Conservation (phyloP, 2,329 filamentous ascomycete genomes). For the Sphaerulina musiva region DNA sequence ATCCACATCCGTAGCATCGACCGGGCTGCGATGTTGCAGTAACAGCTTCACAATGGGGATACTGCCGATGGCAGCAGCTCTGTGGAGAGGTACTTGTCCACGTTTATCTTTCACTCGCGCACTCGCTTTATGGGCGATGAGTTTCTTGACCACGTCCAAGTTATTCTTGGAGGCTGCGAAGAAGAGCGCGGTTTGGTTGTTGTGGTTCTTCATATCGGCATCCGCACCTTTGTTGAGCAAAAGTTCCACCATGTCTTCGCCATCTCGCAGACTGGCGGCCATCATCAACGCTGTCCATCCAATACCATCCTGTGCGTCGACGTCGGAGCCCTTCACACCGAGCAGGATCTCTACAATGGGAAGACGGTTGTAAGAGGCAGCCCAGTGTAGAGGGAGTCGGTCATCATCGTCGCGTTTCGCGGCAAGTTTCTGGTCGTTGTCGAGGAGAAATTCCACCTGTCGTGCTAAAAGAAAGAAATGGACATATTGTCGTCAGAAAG, state of each 20-base stretch:
- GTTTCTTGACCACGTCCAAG: conserved; percentile 68
- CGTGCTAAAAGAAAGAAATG: conserved; percentile 45
- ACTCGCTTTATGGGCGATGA: conserved; percentile 71
- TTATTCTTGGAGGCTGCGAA: conserved; percentile 88
- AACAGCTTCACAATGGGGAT: conserved; percentile 79
- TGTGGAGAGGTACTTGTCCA: conserved; percentile 84
- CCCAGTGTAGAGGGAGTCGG: conserved; percentile 90
- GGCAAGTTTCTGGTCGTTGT: conserved; percentile 71
- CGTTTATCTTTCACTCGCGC: conserved; percentile 75
- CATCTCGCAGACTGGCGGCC: conserved; percentile 65
- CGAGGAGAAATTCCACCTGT: conserved; percentile 67
- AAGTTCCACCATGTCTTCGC: conserved; percentile 60
- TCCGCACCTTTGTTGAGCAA: conserved; percentile 65
- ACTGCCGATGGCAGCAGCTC: conserved; percentile 83
- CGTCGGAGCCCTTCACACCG: conserved; percentile 67
- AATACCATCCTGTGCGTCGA: conserved; percentile 72
- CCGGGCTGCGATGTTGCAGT: conserved; percentile 67
- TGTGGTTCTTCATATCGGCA: conserved; percentile 66
- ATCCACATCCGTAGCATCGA: conserved; percentile 75
- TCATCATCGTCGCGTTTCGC: conserved; percentile 73
- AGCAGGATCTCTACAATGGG: conserved; percentile 68
- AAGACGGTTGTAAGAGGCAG: conserved; percentile 71
- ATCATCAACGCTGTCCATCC: conserved; percentile 87
- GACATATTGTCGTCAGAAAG: conserved; percentile 5
- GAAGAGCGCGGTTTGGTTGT: conserved; percentile 75